Evolutionary conservation across 305 asterid species (phyloP), one percentile per base, ranked within the genome.

Genomic region (Solanum hybrid): DNA sequence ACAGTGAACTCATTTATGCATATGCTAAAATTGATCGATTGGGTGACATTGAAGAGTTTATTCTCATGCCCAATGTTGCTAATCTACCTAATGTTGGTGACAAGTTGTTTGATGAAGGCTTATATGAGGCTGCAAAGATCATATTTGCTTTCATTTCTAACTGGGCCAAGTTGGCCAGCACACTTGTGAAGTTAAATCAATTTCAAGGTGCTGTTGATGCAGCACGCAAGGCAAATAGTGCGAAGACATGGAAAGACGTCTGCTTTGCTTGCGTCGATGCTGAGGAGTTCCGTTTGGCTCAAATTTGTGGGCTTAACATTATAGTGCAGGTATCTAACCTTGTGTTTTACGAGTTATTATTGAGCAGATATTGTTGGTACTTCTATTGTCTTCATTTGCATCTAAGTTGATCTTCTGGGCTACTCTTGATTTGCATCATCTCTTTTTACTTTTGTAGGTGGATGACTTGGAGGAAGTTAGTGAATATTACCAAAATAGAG

Each of bases 201-300:
- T 98, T 97, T 93, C 99, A 98, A 93, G 97, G 99, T 41, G 99
- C 99, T 80, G 99, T 98, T 89, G 99, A 98, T 96, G 99, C 99
- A 84, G 99, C 99, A 26, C 93, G 99, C 89, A 98, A 98, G 94
- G 99, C 99, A 89, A 98, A 97, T 89, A 98, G 98, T 76, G 94
- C 99, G 70, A 98, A 97, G 95, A 97, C 99, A 57, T 98, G 99
- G 99, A 98, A 98, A 92, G 99, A 98, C 90, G 95, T 98, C 72
- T 98, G 99, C 95, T 98, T 98, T 94, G 99, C 99, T 87, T 97
- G 99, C 91, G 99, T 98, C 88, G 99, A 97, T 92, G 99, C 98
- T 7, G 99, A 98, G 94, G 99, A 98, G 95, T 98, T 98, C 94
- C 99, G 99, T 65, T 94, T 98, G 97, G 99, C 99, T 90, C 99